Evolutionary conservation across 495 filamentous ascomycete species (phyloP), one percentile per base, ranked within the genome.

Genomic region (Glonium stellatum): DNA sequence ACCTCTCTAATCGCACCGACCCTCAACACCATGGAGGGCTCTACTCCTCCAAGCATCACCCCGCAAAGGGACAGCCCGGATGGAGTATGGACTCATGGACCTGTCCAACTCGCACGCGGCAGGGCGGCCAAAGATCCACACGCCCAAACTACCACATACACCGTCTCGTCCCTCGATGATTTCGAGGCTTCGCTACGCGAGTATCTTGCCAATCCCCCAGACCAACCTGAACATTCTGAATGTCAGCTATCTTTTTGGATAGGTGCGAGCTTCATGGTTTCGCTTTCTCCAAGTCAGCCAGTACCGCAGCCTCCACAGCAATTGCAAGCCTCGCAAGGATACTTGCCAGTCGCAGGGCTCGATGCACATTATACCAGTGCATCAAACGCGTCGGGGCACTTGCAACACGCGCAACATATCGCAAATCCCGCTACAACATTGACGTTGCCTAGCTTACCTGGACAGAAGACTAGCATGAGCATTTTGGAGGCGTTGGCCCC

Each of bases 181-280:
- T 67, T 67, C 59, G 67, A 69, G 53, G 51, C 56, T 21, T 55
- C 54, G 37, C 54, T 70, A 49, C 65, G 65, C 48, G 55, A 52
- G 23, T 70, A 70, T 46, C 57, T 70, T 18, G 15, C 21, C 36
- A 47, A 59, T 23, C 65, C 65, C 25, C 59, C 55, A 51, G 65
- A 61, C 21, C 15, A 67, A 12, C 65, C 67, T n/a, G 67, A 65
- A 47, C 65, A 70, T 51, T 54, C 59, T 36, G 57, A 62, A 23
- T 67, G 67, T 56, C 59, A 70, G 57, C 44, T 70, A 4, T 54
- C 54, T 48, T 63, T 70, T 53, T 69, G 62, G 61, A 60, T 55
- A 25, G 59, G 58, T 12, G 39, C 67, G 15, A 61, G 50, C 58
- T 69, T 69, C 58, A 41, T 64, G 36, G 67, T 66, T 18, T 36